phyloP scores from a whole-genome alignment of 1,284 basidiomycete species.

The Anthracocystis panici-leucophaei region DNA sequence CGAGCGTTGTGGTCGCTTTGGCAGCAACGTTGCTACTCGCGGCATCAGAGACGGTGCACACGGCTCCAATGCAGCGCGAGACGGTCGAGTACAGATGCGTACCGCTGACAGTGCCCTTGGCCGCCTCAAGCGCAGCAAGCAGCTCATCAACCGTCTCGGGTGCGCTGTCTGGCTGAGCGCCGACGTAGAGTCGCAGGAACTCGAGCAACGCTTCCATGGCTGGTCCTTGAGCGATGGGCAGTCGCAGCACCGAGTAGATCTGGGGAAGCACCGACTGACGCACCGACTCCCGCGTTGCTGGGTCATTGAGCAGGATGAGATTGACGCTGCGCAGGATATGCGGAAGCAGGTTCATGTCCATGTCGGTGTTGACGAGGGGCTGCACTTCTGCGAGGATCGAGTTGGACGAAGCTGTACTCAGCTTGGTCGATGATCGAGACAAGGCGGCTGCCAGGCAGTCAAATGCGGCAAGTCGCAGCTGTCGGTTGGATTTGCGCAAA shows the following conservation, averaged over 20 bases:
- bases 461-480: conserved; percentile 85
- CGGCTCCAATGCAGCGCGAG: conserved; percentile 61
- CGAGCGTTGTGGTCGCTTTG: conserved; percentile 29
- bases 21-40: conserved; percentile 37
- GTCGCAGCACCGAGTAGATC: conserved; percentile 80
- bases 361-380: conserved; percentile 53
- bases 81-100: conserved; percentile 54
- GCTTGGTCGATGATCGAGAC: conserved; percentile 73
- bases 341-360: conserved; percentile 59
- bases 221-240: conserved; percentile 79
- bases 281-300: conserved; percentile 32
- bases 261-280: conserved; percentile 74
- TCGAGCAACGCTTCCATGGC: conserved; percentile 82
- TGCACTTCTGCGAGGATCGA: conserved; percentile 54
- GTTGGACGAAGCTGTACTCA: conserved; percentile 37
- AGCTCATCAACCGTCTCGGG: conserved; percentile 41
- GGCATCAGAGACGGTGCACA: conserved; percentile 37
- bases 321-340: conserved; percentile 49
- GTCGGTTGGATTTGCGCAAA: conserved; percentile 82
- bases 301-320: conserved; percentile 45
- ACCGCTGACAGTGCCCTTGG: conserved; percentile 30
- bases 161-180: conserved; percentile 75
- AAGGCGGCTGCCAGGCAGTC: conserved; percentile 81
- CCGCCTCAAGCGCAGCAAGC: conserved; percentile 33
- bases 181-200: conserved; percentile 85